Evolutionary conservation across 2,329 filamentous ascomycete species (phyloP), one percentile per base, ranked within the genome.

Genomic region (Hypoxylon sp.): DNA sequence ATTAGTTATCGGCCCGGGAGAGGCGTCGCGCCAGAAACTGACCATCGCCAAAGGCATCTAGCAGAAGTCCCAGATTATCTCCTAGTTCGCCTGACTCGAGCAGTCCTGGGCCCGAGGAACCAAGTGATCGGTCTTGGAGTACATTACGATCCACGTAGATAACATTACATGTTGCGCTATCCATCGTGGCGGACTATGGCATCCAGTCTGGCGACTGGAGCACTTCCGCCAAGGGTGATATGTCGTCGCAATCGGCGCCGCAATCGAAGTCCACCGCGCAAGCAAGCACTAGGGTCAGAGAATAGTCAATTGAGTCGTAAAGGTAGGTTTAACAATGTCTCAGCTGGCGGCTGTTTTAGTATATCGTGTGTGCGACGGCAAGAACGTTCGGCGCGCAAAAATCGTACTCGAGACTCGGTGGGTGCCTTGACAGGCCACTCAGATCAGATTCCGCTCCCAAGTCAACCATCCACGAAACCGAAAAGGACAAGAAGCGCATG

Each of bases 151-250:
- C 84, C 70, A 88, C 84, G 69, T 87, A 88, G 65, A 88, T 84
- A 68, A 88, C 81, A 74, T 87, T 84, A 74, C 84, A 87, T 62
- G 79, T 78, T 72, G 82, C 80, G 73, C 79, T 80, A 75, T 87
- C 85, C 85, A 88, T 88, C 74, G 77, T 82, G 79, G 79, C 78
- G 79, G 80, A 77, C 74, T 79, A 77, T 79, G 81, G 83, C 84
- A 84, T 81, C 84, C 84, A 86, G 85, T 85, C 85, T 82, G 77
- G 75, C 80, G 84, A 86, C 84, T 80, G 84, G 83, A 84, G 80
- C 83, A 81, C 83, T 82, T 82, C 80, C 79, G 78, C 82, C 83
- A 79, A 61, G 62, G 62, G 41, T 58, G 49, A 32, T 48, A 49
- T 51, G 68, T 68, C 62, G 62, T 67, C 70, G 66, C 73, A 71